Base-by-base conservation (phyloP, 2,329 filamentous ascomycete species). In the Monilinia fructicola region DNA sequence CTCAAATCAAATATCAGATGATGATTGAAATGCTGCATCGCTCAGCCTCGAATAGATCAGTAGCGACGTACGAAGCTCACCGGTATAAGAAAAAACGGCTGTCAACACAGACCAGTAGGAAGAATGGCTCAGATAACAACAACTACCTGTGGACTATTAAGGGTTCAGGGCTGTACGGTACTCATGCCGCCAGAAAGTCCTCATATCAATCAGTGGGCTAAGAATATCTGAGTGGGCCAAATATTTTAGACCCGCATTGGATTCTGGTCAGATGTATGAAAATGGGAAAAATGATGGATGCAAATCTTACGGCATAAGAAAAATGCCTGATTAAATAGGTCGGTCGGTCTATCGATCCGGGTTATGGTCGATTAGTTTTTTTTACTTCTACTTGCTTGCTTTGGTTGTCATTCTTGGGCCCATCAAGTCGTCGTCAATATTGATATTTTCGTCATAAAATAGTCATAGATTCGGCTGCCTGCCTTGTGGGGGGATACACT, bases 211-310 rank as follows among this genome's bases (percentile, higher is more conserved):
- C n/a, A n/a, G n/a, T n/a, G n/a, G n/a, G n/a, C n/a, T n/a, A n/a
- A n/a, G n/a, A n/a, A 46, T 44, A 23, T 54, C 26, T 21, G n/a
- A 52, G 44, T 50, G 54, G 42, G 31, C 54, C 44, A 52, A n/a
- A 60, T 60, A 21, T 42, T 42, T 48, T 35, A 44, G 54, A 54
- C 64, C 64, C 54, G 55, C 64, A 61, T 55, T 35, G n/a, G 26
- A 61, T 23, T 65, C 26, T 54, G 64, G 55, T 61, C 55, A 61
- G 26, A 61, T 65, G 55, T 54, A 65, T 53, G 42, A 59, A 16
- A 46, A 35, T 46, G 28, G 11, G 18, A 31, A 48, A 48, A 46
- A 23, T 46, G 40, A 58, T 58, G 28, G 9, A 59, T 59, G 6
- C 26, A 59, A 52, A 59, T 59, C 63, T 65, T 59, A 59, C 54